These are phyloP conservation scores for Monilinia laxa DNA, from an alignment of 2,329 filamentous ascomycete species.

Conservation along the genomic window DNA sequence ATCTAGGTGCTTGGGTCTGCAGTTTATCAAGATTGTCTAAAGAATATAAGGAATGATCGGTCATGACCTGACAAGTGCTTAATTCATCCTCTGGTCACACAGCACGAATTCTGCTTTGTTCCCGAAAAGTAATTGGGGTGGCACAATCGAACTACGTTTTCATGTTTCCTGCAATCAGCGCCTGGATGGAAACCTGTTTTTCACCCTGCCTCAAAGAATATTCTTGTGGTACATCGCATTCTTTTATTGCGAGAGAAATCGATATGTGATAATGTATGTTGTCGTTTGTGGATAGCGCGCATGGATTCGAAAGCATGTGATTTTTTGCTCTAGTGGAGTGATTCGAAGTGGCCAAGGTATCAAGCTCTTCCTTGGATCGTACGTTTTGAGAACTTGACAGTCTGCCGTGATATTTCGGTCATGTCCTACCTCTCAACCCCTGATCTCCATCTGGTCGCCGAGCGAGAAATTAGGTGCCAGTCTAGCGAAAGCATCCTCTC, in stretches of 20 bases:
- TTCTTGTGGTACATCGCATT: not conserved
- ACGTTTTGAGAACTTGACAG: not conserved
- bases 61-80: not conserved
- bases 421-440: not conserved
- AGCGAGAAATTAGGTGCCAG: not conserved
- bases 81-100: not conserved
- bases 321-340: not conserved
- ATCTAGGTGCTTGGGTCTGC: not conserved
- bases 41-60: not conserved
- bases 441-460: not conserved
- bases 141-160: not conserved
- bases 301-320: constrained; percentile 13
- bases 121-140: not conserved
- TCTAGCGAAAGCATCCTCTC: not conserved
- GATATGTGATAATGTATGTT: not conserved
- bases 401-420: not conserved
- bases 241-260: not conserved
- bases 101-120: constrained; percentile 6
- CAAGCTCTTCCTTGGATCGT: not conserved
- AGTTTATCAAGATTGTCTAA: not conserved
- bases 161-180: constrained; percentile 13
- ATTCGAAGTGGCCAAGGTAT: not conserved
- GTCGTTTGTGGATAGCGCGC: not conserved
- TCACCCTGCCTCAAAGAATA: not conserved
- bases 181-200: constrained; percentile 1